A percentile compares a stretch with the other conserved stretches of the same genome.
phyloP scores from a whole-genome alignment of 2,329 filamentous ascomycete species.

The Trichophyton verrucosum region DNA sequence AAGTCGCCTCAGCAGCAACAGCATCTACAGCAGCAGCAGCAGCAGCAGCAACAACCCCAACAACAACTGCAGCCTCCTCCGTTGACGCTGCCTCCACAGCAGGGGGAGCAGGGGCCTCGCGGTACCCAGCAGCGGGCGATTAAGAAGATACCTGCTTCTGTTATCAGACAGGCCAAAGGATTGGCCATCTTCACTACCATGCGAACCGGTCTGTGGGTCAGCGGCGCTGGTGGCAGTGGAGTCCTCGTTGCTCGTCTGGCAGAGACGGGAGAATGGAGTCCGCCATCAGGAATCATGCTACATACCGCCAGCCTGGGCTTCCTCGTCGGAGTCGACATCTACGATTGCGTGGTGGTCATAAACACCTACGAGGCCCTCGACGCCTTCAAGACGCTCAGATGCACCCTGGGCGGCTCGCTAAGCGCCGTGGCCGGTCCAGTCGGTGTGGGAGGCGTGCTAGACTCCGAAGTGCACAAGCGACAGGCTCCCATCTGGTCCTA shows the following conservation, averaged over 20 bases:
- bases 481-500: constrained; percentile 69
- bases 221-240: constrained; percentile 79
- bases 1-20: neutral
- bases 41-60: neutral
- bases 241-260: constrained; percentile 66
- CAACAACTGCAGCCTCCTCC: constrained; percentile 9
- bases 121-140: constrained; percentile 53
- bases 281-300: constrained; percentile 78
- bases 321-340: constrained; percentile 82
- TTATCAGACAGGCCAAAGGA: constrained; percentile 80
- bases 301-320: constrained; percentile 85
- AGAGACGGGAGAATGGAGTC: constrained; percentile 79
- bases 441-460: constrained; percentile 59
- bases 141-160: constrained; percentile 74
- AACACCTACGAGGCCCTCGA: constrained; percentile 77
- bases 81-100: neutral
- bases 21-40: constrained; percentile 8
- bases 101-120: constrained; percentile 40
- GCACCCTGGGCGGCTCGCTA: constrained; percentile 72
- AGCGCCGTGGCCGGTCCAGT: constrained; percentile 66
- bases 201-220: constrained; percentile 84
- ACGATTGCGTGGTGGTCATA: constrained; percentile 88
- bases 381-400: constrained; percentile 64
- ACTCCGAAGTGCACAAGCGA: constrained; percentile 54
- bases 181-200: constrained; percentile 92